Evolutionary conservation across 352 stramenopile species (phyloP).

Genomic region (Globisporangium cederbergense): DNA sequence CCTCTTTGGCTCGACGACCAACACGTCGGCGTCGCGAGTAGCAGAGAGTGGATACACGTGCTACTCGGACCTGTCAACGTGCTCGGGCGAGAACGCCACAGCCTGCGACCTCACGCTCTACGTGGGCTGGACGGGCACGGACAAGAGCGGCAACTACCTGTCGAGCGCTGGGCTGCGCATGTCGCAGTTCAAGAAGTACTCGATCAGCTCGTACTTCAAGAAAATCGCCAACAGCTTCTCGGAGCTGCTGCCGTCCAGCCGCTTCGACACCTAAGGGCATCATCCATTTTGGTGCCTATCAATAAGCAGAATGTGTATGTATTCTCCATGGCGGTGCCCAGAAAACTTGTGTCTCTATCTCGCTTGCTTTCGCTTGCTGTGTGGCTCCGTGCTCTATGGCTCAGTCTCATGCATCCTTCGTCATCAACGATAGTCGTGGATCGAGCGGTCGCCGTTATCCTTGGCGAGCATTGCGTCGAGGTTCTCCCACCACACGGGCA

Average conservation of each 20-base stretch:
- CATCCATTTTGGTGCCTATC: not conserved
- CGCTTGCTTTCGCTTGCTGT: conserved; percentile 10
- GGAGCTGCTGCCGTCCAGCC: conserved; percentile 41
- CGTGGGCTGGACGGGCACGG: conserved; percentile 76
- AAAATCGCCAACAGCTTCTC: conserved; percentile 56
- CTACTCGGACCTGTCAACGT: conserved; percentile 40
- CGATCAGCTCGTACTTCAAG: conserved; percentile 73
- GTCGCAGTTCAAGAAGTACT: conserved; percentile 84
- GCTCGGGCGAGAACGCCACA: conserved; percentile 35
- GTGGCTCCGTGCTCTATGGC: too few species aligned
- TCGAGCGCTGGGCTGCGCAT: conserved; percentile 72
- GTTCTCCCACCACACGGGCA: conserved; percentile 75
- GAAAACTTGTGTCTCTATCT: conserved; percentile 9
- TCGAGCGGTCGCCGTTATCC: conserved; percentile 44
- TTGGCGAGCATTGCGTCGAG: conserved; percentile 56
- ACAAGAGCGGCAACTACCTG: conserved; percentile 75
- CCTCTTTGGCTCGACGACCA: conserved; percentile 49
- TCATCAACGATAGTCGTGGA: conserved; percentile 55
- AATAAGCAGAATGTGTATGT: conserved; percentile 7
- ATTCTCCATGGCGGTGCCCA: not conserved
- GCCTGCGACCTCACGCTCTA: conserved; percentile 73
- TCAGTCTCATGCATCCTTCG: not conserved
- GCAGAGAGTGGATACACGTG: conserved; percentile 59
- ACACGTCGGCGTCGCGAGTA: conserved; percentile 43
- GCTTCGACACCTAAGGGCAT: conserved; percentile 28